A percentile compares a stretch with the other conserved stretches of the same genome.
phyloP scores from a whole-genome alignment of 2,329 filamentous ascomycete genomes.

The Fusarium sulawesiense region DNA sequence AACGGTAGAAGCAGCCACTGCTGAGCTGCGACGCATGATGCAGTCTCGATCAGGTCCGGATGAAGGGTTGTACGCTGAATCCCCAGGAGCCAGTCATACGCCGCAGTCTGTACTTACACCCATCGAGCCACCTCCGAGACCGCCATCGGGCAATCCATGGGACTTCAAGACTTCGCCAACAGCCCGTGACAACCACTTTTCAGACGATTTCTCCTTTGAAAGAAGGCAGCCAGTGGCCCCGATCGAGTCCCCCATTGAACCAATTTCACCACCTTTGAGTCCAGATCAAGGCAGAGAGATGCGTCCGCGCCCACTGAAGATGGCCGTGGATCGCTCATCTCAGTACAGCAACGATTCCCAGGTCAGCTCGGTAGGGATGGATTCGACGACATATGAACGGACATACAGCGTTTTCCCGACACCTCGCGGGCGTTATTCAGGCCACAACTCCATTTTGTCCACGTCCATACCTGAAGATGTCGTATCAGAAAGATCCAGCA shows the following conservation, averaged over 20 bases:
- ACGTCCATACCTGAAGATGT: conserved; percentile 46
- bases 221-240: conserved; percentile 43
- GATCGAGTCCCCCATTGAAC: conserved; percentile 39
- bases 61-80: conserved; percentile 38
- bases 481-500: conserved; percentile 36
- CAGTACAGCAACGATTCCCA: conserved; percentile 41
- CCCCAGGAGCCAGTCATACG: conserved; percentile 16
- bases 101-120: conserved; percentile 32
- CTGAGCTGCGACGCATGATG: conserved; percentile 47
- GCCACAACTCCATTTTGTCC: conserved; percentile 40
- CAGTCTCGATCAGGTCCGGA: conserved; percentile 44
- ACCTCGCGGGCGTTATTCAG: conserved; percentile 40
- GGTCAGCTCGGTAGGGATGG: conserved; percentile 38
- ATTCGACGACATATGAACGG: conserved; percentile 36
- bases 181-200: conserved; percentile 33
- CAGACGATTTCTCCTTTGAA: conserved; percentile 42
- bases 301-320: conserved; percentile 39
- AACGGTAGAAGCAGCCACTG: conserved; percentile 48
- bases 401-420: conserved; percentile 43
- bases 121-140: conserved; percentile 46
- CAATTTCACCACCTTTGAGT: conserved; percentile 40
- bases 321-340: conserved; percentile 34
- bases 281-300: conserved; percentile 32
- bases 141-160: conserved; percentile 59
- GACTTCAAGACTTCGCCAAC: conserved; percentile 46